Conservation (phyloP, 148 eudicot genomes). For the Spergularia bocconei region DNA sequence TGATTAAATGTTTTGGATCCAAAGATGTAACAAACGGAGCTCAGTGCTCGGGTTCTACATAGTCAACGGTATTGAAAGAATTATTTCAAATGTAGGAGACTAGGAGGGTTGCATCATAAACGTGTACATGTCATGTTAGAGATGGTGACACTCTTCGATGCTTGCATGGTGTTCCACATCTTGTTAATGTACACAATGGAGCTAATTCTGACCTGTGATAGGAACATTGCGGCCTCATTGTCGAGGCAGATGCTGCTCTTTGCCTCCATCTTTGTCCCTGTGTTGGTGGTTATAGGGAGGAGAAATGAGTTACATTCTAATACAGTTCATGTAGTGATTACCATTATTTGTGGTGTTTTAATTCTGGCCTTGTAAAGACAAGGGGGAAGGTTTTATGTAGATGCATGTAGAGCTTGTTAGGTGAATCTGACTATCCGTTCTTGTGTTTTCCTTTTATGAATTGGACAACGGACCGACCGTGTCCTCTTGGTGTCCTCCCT, state of each 20-base stretch:
- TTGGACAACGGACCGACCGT: too few relatives aligned
- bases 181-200: conserved; percentile 27
- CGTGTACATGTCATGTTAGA: conserved; percentile 17
- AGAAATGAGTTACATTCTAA: conserved; percentile 3
- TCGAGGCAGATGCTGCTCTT: conserved; percentile 25
- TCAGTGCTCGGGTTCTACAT: conserved; percentile 24
- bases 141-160: conserved; percentile 17
- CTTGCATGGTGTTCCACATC: conserved; percentile 25
- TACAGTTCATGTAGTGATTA: conserved; percentile 21
- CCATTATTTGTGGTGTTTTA: conserved; percentile 28
- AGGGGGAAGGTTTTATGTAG: conserved; percentile 17
- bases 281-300: conserved; percentile 24
- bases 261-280: conserved; percentile 23
- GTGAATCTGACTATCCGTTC: too few relatives aligned
- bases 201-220: conserved; percentile 29
- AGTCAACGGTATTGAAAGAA: conserved; percentile 24
- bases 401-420: too few relatives aligned
- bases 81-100: conserved; percentile 1
- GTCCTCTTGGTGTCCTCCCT: too few relatives aligned
- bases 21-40: conserved; percentile 20
- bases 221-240: conserved; percentile 31
- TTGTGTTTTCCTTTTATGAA: too few relatives aligned
- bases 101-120: background rate
- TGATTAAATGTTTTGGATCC: conserved; percentile 23
- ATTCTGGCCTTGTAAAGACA: conserved; percentile 33